phyloP scores from a whole-genome alignment of 129 eudicot species.

The Flaveria robusta region DNA sequence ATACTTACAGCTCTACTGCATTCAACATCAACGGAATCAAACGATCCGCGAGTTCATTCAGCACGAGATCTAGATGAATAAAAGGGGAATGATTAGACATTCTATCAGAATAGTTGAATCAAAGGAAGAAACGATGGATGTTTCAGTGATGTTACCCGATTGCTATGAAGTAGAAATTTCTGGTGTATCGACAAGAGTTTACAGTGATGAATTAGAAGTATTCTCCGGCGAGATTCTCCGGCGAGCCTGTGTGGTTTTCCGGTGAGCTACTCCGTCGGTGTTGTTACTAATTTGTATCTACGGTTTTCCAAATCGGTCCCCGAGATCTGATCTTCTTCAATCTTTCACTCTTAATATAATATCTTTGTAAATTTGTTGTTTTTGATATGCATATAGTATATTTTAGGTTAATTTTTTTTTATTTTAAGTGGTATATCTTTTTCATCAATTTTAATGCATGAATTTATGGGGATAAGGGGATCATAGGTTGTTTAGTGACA shows the following conservation, averaged over 20 bases:
- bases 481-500: too few relatives aligned
- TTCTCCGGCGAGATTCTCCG: too few relatives aligned
- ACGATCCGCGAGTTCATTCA: not conserved
- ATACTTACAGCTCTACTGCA: conserved; percentile 29
- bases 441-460: too few relatives aligned
- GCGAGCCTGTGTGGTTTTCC: too few relatives aligned
- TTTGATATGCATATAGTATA: not conserved
- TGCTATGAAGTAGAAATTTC: not conserved
- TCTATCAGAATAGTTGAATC: not conserved
- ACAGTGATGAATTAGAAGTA: not conserved
- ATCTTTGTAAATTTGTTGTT: not conserved
- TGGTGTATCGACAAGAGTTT: not conserved
- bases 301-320: too few relatives aligned
- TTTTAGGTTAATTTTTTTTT: too few relatives aligned
- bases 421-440: too few relatives aligned
- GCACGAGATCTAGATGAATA: conserved; percentile 19
- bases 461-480: too few relatives aligned
- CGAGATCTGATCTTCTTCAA: too few relatives aligned
- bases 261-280: too few relatives aligned
- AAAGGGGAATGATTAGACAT: not conserved
- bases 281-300: too few relatives aligned
- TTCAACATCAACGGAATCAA: conserved; percentile 14
- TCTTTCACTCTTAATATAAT: too few relatives aligned
- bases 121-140: not conserved
- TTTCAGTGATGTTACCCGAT: not conserved